Conservation (phyloP, 1,284 basidiomycete species). For the Ustilago curta region DNA sequence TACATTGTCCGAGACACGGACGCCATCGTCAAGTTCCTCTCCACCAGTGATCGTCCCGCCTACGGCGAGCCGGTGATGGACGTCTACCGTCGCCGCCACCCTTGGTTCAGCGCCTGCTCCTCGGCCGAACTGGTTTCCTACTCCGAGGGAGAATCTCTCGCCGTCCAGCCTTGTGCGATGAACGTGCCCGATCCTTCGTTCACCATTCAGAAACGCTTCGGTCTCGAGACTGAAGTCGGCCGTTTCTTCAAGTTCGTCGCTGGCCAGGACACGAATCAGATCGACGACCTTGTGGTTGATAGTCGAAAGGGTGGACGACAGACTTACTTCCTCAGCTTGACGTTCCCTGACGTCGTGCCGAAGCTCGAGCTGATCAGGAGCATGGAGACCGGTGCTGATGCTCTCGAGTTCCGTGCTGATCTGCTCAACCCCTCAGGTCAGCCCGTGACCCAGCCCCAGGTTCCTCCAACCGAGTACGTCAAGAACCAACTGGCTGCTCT, state of each 20-base stretch:
- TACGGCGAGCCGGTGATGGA: conserved; percentile 80
- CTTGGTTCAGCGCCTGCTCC: conserved; percentile 88
- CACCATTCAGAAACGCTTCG: conserved; percentile 63
- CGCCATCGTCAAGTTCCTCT: conserved; percentile 82
- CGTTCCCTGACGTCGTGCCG: conserved; percentile 85
- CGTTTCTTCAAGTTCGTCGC: conserved; percentile 90
- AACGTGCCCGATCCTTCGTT: conserved; percentile 44
- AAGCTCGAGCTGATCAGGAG: conserved; percentile 79
- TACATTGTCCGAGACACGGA: conserved; percentile 79
- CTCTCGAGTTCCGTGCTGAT: conserved; percentile 92
- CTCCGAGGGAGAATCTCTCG: conserved; percentile 54
- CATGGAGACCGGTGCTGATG: conserved; percentile 86
- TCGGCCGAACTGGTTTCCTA: conserved; percentile 87
- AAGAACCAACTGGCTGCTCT: conserved; percentile 83
- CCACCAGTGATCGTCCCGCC: conserved; percentile 82
- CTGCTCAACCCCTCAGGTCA: conserved; percentile 77
- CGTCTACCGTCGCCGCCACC: conserved; percentile 84
- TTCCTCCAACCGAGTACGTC: conserved; percentile 82
- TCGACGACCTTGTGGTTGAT: conserved; percentile 72
- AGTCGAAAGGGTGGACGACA: conserved; percentile 28
- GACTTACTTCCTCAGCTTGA: conserved; percentile 93
- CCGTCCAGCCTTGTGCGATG: conserved; percentile 37
- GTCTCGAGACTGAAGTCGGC: conserved; percentile 70
- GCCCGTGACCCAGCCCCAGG: conserved; percentile 71
- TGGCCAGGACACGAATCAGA: conserved; percentile 78